Conservation (phyloP, 2,329 filamentous ascomycete species). For the Aspergillus sp. region DNA sequence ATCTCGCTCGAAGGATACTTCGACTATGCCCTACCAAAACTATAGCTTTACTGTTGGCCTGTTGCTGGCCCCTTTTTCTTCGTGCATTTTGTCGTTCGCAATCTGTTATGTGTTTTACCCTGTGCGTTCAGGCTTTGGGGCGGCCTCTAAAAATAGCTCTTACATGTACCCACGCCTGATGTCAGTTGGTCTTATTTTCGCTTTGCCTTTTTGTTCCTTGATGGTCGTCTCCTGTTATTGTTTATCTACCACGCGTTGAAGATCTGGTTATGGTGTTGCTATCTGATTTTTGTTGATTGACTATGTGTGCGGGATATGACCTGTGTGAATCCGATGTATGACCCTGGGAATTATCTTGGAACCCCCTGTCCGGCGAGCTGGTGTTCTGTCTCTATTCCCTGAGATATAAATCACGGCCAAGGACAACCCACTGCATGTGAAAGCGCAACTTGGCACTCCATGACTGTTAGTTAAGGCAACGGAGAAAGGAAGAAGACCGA, state of each 20-base stretch:
- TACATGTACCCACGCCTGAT: background rate
- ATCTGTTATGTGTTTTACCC: background rate
- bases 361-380: background rate
- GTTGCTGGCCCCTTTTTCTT: background rate
- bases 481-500: background rate
- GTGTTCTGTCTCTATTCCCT: background rate
- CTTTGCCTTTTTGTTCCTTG: background rate
- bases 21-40: background rate
- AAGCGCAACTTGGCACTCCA: background rate
- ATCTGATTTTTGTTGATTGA: conserved; percentile 1
- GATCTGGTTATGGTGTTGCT: background rate
- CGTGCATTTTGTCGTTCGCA: background rate
- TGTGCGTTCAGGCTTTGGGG: background rate
- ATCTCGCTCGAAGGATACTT: background rate
- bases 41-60: background rate
- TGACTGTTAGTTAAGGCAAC: background rate
- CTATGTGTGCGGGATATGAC: background rate
- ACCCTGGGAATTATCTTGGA: background rate
- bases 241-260: background rate
- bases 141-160: background rate
- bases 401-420: background rate
- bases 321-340: conserved; percentile 7
- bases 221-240: background rate
- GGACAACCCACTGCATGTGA: background rate
- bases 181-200: background rate